These are phyloP conservation scores for Aspergillus hortae DNA, from an alignment of 2,329 filamentous ascomycete species.

Conservation along the genomic window DNA sequence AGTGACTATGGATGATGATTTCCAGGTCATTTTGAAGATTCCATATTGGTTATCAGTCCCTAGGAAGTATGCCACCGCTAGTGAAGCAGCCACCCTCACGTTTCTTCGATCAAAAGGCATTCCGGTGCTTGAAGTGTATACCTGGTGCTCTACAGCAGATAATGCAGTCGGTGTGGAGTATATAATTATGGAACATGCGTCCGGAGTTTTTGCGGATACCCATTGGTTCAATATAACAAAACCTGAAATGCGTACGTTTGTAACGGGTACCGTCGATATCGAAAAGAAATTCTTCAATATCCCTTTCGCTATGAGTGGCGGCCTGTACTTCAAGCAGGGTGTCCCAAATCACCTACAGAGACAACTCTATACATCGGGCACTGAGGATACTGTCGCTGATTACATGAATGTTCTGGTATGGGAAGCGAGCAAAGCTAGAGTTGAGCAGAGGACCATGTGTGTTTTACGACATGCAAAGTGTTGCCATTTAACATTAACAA, in stretches of 20 bases:
- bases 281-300: conserved; percentile 19
- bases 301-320: conserved; percentile 15
- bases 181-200: conserved; percentile 22
- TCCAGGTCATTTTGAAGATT: conserved; percentile 18
- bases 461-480: conserved; percentile 10
- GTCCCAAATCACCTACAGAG: conserved; percentile 11
- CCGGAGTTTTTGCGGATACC: conserved; percentile 14
- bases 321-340: conserved; percentile 18
- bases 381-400: conserved; percentile 14
- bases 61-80: conserved; percentile 19
- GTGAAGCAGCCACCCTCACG: conserved; percentile 20
- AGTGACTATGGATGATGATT: conserved; percentile 20
- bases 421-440: conserved; percentile 14
- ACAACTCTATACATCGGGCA: conserved; percentile 12
- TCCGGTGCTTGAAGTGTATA: conserved; percentile 19
- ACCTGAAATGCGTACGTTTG: conserved; percentile 13
- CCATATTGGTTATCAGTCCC: conserved; percentile 19
- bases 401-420: conserved; percentile 30
- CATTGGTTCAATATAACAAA: conserved; percentile 22
- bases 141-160: conserved; percentile 16
- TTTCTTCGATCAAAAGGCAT: conserved; percentile 21
- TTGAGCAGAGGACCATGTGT: conserved; percentile 23
- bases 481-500: neutral
- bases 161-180: conserved; percentile 26
- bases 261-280: conserved; percentile 17